Evolutionary conservation across 495 filamentous ascomycete genomes (phyloP).

Genomic region (Talaromyces borbonicus): DNA sequence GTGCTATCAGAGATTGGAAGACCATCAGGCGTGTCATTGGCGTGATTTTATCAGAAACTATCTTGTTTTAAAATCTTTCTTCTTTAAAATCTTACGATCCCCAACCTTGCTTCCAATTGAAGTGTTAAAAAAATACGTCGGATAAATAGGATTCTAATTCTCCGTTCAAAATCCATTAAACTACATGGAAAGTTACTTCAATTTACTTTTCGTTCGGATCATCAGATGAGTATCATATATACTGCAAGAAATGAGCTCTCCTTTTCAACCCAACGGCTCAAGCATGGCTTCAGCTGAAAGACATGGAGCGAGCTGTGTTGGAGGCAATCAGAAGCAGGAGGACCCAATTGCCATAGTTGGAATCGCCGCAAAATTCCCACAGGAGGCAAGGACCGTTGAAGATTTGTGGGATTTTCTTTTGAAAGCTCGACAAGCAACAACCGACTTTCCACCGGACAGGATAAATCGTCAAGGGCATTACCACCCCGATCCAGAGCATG

Average conservation of each 20-base stretch:
- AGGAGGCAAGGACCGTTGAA: constrained; percentile 4
- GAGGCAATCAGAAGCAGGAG: no score
- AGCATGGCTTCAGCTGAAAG: neutral
- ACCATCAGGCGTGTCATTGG: no score
- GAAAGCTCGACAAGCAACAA: constrained; percentile 16
- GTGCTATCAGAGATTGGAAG: no score
- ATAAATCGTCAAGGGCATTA: constrained; percentile 4
- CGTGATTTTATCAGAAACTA: no score
- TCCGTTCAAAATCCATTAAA: no score
- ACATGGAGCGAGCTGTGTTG: neutral
- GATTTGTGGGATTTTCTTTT: constrained; percentile 8
- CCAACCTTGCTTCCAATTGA: no score
- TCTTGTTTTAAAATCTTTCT: no score
- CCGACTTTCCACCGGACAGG: constrained; percentile 7
- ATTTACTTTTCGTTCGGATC: no score
- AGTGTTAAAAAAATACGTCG: no score
- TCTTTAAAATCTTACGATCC: no score
- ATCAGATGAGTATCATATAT: neutral
- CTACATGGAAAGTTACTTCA: no score
- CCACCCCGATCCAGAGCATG: constrained; percentile 6
- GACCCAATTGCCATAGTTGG: constrained; percentile 15
- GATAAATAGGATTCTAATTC: no score
- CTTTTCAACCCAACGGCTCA: neutral
- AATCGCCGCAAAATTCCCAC: constrained; percentile 11
- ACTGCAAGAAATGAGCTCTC: neutral